phyloP scores from a whole-genome alignment of 108 stramenopile species.

The Pseudonitzschia pungens region DNA sequence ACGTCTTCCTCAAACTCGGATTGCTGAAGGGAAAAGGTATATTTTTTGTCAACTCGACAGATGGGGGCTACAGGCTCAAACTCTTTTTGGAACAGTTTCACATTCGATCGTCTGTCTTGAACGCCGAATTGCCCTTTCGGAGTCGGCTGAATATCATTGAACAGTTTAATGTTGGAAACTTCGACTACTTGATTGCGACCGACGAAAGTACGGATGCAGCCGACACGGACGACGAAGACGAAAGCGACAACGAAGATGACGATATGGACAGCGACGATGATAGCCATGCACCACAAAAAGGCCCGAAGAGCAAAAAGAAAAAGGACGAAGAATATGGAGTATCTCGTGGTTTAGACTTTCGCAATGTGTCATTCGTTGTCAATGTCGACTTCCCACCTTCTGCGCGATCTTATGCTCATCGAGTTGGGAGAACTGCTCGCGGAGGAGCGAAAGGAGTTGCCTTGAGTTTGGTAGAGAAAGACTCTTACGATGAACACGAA shows the following conservation, averaged over 20 bases:
- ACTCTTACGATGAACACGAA: slow-evolving; percentile 53
- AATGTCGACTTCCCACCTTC: slow-evolving; percentile 96
- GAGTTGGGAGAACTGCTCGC: slow-evolving; percentile 97
- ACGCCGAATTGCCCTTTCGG: slow-evolving; percentile 94
- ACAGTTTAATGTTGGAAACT: slow-evolving; percentile 98
- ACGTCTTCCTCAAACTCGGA: slow-evolving; percentile 92
- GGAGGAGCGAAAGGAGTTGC: slow-evolving; percentile 95
- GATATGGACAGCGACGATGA: slow-evolving; percentile 17
- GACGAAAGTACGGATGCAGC: slow-evolving; percentile 80
- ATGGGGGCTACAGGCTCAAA: slow-evolving; percentile 92
- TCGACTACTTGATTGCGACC: slow-evolving; percentile 97
- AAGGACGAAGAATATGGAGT: slow-evolving; percentile 90
- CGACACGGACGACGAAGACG: slow-evolving; percentile 44
- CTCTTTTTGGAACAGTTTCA: slow-evolving; percentile 97
- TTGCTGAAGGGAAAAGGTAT: slow-evolving; percentile 94
- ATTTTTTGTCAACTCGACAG: slow-evolving; percentile 95
- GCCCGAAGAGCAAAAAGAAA: slow-evolving; percentile 41
- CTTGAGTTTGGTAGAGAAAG: slow-evolving; percentile 77
- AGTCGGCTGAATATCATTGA: slow-evolving; percentile 94
- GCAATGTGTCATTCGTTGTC: slow-evolving; percentile 92
- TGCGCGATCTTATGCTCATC: slow-evolving; percentile 90
- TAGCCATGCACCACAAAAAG: slow-evolving; percentile 33
- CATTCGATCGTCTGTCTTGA: slow-evolving; percentile 93
- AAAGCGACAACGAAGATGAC: slow-evolving; percentile 37
- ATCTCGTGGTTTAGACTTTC: slow-evolving; percentile 95